Percentiles rank a stretch among this genome's conserved stretches.
These are phyloP conservation scores for Bretschneidera sinensis DNA, from an alignment of 345 rosid species.

Conservation along the genomic window DNA sequence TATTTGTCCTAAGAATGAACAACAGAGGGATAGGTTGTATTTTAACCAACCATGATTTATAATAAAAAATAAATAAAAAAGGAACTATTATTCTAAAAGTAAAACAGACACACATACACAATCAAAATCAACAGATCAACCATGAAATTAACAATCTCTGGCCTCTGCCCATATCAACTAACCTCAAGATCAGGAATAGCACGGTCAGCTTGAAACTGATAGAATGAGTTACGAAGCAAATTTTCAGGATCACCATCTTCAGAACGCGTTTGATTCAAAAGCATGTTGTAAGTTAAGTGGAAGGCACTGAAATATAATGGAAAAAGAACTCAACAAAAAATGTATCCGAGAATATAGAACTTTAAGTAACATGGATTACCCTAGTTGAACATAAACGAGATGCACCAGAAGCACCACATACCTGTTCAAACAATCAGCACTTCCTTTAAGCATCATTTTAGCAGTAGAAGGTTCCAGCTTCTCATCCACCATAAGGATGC, in stretches of 20 bases:
- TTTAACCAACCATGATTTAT: too few species aligned
- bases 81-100: slow-evolving; percentile 3
- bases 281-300: slow-evolving; percentile 98
- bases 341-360: slow-evolving; percentile 4
- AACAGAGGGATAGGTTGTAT: too few species aligned
- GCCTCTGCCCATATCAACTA: slow-evolving; percentile 3
- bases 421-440: slow-evolving; percentile 97
- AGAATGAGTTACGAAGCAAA: slow-evolving; percentile 91
- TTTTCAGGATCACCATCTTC: slow-evolving; percentile 98
- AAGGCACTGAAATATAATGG: slow-evolving; percentile 61
- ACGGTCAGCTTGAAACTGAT: slow-evolving; percentile 96
- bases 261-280: slow-evolving; percentile 87
- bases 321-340: slow-evolving; percentile 19
- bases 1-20: too few species aligned
- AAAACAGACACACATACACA: too few species aligned
- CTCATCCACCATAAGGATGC: slow-evolving; percentile 96
- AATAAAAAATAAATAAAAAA: neutral
- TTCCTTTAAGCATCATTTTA: slow-evolving; percentile 89
- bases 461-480: slow-evolving; percentile 96
- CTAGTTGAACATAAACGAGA: neutral
- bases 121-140: neutral
- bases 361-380: neutral
- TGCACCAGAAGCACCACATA: slow-evolving; percentile 23
- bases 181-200: slow-evolving; percentile 94
- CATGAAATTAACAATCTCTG: neutral